A percentile compares a stretch with the other conserved stretches of the same genome.
phyloP scores from a whole-genome alignment of 2,329 filamentous ascomycete genomes.

The Claviceps humidiphila region DNA sequence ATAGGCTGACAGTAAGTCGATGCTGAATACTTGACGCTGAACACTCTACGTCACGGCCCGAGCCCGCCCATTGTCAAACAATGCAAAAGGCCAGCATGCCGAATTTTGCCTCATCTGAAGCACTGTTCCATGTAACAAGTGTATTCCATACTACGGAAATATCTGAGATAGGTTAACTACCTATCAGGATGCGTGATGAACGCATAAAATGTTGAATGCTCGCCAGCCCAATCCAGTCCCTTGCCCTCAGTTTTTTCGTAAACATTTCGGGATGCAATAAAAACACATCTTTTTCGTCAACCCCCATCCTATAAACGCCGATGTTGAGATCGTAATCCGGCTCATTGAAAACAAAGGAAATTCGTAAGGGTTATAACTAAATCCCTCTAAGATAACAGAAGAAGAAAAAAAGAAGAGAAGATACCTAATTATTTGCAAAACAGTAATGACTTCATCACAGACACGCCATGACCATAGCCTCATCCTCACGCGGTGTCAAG shows the following conservation, averaged over 20 bases:
- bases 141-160: conserved; percentile 12
- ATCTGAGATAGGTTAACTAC: conserved; percentile 12
- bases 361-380: conserved; percentile 3
- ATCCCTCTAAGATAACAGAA: not conserved
- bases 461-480: conserved; percentile 3
- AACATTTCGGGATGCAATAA: conserved; percentile 22
- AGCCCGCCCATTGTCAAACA: too few relatives aligned
- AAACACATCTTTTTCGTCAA: conserved; percentile 22
- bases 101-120: too few relatives aligned
- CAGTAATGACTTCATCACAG: conserved; percentile 8
- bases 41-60: too few relatives aligned
- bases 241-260: conserved; percentile 18
- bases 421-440: conserved; percentile 20
- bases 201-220: conserved; percentile 28
- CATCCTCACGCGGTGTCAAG: conserved; percentile 7
- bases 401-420: conserved; percentile 9
- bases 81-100: too few relatives aligned
- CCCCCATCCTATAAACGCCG: conserved; percentile 33
- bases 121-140: too few relatives aligned
- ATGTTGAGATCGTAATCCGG: conserved; percentile 44
- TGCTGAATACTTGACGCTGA: too few relatives aligned
- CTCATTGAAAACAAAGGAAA: conserved; percentile 19
- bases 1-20: too few relatives aligned
- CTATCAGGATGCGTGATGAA: conserved; percentile 17
- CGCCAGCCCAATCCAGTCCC: conserved; percentile 14